phyloP scores from a whole-genome alignment of 495 filamentous ascomycete species.

The Echria macrotheca region DNA sequence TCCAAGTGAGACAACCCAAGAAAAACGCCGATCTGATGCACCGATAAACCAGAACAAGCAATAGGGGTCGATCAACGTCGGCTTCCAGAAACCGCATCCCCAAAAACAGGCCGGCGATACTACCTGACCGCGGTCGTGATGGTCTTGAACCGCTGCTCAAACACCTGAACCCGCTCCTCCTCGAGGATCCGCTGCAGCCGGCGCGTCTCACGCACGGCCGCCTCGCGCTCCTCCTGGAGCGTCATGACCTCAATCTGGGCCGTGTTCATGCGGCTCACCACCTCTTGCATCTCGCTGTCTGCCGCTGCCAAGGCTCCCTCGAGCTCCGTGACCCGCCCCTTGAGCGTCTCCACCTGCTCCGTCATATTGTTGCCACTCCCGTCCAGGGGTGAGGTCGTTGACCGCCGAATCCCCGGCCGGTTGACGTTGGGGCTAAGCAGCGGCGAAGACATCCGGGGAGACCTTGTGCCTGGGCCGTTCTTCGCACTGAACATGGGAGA shows the following conservation, averaged over 20 bases:
- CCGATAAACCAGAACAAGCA: background rate
- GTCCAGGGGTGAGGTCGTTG: conserved; percentile 34
- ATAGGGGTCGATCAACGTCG: too few species aligned
- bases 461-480: conserved; percentile 30
- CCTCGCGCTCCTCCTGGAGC: conserved; percentile 86
- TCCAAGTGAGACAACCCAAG: conserved; percentile 1
- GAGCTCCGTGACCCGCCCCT: conserved; percentile 59
- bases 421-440: conserved; percentile 11
- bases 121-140: conserved; percentile 23
- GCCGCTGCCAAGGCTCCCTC: conserved; percentile 77
- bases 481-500: conserved; percentile 55
- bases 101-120: too few species aligned
- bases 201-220: conserved; percentile 76
- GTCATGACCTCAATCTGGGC: conserved; percentile 93
- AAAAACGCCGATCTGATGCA: conserved; percentile 9
- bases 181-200: conserved; percentile 57
- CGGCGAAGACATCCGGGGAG: conserved; percentile 42
- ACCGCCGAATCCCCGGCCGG: conserved; percentile 27
- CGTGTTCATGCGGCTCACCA: conserved; percentile 83
- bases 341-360: conserved; percentile 65
- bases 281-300: conserved; percentile 90
- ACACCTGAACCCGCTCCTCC: conserved; percentile 41
- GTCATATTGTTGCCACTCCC: conserved; percentile 45
- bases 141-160: conserved; percentile 41
- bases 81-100: too few species aligned